phyloP scores from a whole-genome alignment of 768 basidiomycete genomes.

The Rubroboletus pulcherrimus region DNA sequence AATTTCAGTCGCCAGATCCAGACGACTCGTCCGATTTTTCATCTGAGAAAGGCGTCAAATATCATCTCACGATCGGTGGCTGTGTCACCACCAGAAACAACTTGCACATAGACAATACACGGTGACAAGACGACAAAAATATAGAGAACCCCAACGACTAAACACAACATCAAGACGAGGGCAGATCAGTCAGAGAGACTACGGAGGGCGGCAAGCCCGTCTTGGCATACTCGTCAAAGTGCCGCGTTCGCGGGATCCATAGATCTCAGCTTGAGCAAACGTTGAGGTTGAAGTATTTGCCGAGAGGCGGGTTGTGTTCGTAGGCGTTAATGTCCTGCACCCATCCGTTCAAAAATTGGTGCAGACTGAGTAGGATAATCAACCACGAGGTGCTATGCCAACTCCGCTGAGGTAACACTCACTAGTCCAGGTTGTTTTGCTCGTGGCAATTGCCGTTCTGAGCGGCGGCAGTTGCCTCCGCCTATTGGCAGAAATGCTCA shows the following conservation, averaged over 20 bases:
- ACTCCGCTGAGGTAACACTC: conserved; percentile 26
- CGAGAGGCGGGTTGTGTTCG: conserved; percentile 39
- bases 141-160: neutral
- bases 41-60: conserved; percentile 11
- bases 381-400: neutral
- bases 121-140: neutral
- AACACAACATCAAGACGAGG: neutral
- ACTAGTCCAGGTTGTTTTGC: conserved; percentile 90
- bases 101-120: neutral
- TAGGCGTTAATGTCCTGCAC: conserved; percentile 55
- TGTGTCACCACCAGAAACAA: conserved; percentile 5
- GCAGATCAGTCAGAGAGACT: neutral
- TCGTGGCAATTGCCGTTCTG: conserved; percentile 55
- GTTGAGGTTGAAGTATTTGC: conserved; percentile 66
- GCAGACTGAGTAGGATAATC: conserved; percentile 43
- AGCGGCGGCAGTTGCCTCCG: conserved; percentile 55
- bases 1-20: neutral
- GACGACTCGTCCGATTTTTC: neutral
- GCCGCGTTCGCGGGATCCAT: neutral
- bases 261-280: conserved; percentile 24
- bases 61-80: conserved; percentile 32
- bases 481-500: conserved; percentile 30
- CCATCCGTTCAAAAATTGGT: conserved; percentile 75
- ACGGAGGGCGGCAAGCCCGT: neutral
- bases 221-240: neutral